phyloP scores from a whole-genome alignment of 2,329 filamentous ascomycete species.

The Sordariomycetes sp. region DNA sequence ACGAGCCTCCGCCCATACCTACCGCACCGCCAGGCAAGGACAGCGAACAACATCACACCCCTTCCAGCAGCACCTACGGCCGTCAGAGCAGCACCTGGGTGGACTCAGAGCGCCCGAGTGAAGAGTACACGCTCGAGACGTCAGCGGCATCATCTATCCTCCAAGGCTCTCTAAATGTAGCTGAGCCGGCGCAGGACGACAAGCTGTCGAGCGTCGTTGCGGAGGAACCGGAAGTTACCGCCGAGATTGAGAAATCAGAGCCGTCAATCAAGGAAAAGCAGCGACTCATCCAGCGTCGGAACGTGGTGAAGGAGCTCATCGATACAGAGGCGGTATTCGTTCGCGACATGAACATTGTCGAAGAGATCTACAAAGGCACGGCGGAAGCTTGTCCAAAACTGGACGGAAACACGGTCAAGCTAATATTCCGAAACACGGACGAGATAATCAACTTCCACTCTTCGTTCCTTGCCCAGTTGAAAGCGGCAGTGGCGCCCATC shows the following conservation, averaged over 20 bases:
- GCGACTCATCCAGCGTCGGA: conserved; percentile 67
- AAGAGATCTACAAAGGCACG: conserved; percentile 95
- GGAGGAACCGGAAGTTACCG: neutral
- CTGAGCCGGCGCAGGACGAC: neutral
- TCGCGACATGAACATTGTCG: conserved; percentile 91
- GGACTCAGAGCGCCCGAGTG: conserved; percentile 32
- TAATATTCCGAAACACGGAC: conserved; percentile 86
- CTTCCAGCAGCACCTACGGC: conserved; percentile 8
- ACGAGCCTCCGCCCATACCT: conserved; percentile 40
- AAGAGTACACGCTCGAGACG: conserved; percentile 17
- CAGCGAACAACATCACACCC: conserved; percentile 5
- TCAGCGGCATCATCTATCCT: conserved; percentile 5
- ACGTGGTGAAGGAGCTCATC: conserved; percentile 83
- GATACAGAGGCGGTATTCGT: conserved; percentile 85
- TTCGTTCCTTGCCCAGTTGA: conserved; percentile 67
- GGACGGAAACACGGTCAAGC: conserved; percentile 72
- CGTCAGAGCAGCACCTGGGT: conserved; percentile 31
- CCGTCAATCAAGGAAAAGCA: conserved; percentile 48
- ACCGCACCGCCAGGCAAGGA: conserved; percentile 16
- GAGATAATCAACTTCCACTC: conserved; percentile 84
- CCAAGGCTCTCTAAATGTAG: neutral
- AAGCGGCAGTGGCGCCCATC: conserved; percentile 66
- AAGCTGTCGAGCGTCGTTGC: neutral
- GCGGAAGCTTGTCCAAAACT: conserved; percentile 72
- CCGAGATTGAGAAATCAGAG: conserved; percentile 15